Evolutionary conservation across 1,284 basidiomycete species (phyloP).

Genomic region (Phylloboletellus chloephorus): DNA sequence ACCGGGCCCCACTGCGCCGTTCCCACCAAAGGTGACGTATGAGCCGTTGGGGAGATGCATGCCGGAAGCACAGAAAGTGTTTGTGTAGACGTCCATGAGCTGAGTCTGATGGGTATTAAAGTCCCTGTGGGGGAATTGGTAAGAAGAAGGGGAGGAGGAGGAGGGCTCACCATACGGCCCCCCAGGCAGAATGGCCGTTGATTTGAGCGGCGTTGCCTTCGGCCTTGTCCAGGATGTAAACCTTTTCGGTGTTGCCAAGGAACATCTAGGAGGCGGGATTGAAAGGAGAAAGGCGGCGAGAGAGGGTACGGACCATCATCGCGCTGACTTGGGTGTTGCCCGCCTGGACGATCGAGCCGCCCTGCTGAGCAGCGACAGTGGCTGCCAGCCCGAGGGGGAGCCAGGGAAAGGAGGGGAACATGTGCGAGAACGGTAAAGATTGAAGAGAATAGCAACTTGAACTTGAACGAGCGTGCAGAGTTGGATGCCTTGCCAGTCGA

Average conservation of each 20-base stretch:
- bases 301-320: constrained; percentile 51
- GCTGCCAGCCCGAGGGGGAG: constrained; percentile 36
- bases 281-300: background rate
- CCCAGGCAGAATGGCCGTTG: constrained; percentile 41
- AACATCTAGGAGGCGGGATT: constrained; percentile 43
- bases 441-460: background rate
- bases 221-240: constrained; percentile 46
- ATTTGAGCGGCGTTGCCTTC: constrained; percentile 40
- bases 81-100: constrained; percentile 70
- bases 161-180: constrained; percentile 36
- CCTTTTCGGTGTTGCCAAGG: constrained; percentile 43
- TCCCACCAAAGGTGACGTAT: constrained; percentile 63
- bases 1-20: constrained; percentile 72
- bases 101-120: constrained; percentile 41
- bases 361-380: constrained; percentile 34
- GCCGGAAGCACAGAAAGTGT: constrained; percentile 79
- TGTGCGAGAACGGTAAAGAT: constrained; percentile 16
- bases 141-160: background rate
- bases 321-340: constrained; percentile 55
- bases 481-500: too few species aligned
- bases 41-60: constrained; percentile 66
- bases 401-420: constrained; percentile 27
- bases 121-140: constrained; percentile 18
- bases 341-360: constrained; percentile 41
- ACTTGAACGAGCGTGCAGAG: constrained; percentile 16